Conservation (phyloP, 164 flowering plant genomes). For the Stephania yunnanensis region DNA sequence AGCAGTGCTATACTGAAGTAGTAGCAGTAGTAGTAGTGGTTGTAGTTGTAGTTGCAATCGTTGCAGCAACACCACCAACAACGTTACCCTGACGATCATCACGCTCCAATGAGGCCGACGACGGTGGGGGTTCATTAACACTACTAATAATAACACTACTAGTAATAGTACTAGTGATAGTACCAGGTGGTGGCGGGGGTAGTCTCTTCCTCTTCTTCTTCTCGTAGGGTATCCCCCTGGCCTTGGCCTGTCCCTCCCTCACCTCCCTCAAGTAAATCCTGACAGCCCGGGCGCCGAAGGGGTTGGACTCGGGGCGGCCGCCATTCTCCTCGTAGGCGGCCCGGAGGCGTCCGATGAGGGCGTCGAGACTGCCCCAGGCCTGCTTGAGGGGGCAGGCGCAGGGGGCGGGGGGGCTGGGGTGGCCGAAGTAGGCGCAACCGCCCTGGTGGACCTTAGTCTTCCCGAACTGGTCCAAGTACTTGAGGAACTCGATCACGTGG, state of each 20-base stretch:
- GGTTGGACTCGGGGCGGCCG: conserved; percentile 65
- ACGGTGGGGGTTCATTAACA: not conserved
- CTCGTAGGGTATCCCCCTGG: conserved; percentile 67
- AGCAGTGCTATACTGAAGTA: not conserved
- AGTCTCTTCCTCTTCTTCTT: conserved; percentile 57
- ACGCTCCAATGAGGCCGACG: not conserved
- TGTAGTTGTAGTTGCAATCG: not conserved
- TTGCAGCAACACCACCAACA: conserved; percentile 8
- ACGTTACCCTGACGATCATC: no score
- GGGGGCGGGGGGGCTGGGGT: conserved; percentile 62
- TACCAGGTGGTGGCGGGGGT: not conserved
- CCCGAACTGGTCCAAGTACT: conserved; percentile 69
- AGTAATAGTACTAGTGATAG: no score
- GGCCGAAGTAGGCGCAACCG: conserved; percentile 61
- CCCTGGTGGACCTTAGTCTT: conserved; percentile 59
- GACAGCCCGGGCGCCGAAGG: conserved; percentile 62
- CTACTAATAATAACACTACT: no score
- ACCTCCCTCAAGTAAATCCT: conserved; percentile 63
- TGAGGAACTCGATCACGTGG: conserved; percentile 63
- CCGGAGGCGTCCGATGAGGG: conserved; percentile 65
- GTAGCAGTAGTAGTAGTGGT: not conserved
- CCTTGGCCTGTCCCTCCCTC: conserved; percentile 56
- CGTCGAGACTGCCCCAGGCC: conserved; percentile 77
- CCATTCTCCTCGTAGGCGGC: conserved; percentile 78
- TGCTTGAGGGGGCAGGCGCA: conserved; percentile 66